Conservation (phyloP, 2,329 filamentous ascomycete genomes). For the Torrubiella hemipterigena region DNA sequence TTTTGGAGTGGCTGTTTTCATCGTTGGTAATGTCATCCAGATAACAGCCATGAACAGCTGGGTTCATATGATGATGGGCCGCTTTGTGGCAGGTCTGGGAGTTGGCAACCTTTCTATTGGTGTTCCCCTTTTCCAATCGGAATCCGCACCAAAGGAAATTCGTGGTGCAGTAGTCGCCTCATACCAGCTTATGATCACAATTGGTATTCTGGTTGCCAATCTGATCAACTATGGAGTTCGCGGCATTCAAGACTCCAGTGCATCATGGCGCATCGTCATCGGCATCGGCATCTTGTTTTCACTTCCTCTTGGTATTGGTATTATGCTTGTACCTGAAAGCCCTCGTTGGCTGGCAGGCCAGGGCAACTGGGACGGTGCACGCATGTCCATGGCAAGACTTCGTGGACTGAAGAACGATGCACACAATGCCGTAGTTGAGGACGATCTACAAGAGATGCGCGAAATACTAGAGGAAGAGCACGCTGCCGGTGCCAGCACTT, state of each 20-base stretch:
- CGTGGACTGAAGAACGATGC: slow-evolving; percentile 37
- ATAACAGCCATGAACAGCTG: slow-evolving; percentile 46
- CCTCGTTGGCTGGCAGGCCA: slow-evolving; percentile 42
- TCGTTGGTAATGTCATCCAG: slow-evolving; percentile 54
- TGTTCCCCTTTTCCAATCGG: slow-evolving; percentile 56
- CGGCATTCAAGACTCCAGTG: slow-evolving; percentile 24
- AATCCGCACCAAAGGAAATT: slow-evolving; percentile 49
- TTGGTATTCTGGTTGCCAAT: slow-evolving; percentile 51
- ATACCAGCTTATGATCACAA: slow-evolving; percentile 65
- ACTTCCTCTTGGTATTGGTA: slow-evolving; percentile 37
- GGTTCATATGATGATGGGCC: slow-evolving; percentile 55
- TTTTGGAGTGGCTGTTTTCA: slow-evolving; percentile 43
- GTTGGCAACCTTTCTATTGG: slow-evolving; percentile 55
- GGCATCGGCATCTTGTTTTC: slow-evolving; percentile 41
- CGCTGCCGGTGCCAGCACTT: slow-evolving; percentile 32
- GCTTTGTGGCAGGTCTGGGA: slow-evolving; percentile 55
- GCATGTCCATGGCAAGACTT: slow-evolving; percentile 38
- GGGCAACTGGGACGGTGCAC: slow-evolving; percentile 33
- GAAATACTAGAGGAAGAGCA: slow-evolving; percentile 32
- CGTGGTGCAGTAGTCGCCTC: slow-evolving; percentile 53
- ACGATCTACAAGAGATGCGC: slow-evolving; percentile 41
- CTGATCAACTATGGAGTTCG: slow-evolving; percentile 41
- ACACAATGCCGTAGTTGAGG: slow-evolving; percentile 29
- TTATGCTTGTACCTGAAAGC: slow-evolving; percentile 42
- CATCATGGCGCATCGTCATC: slow-evolving; percentile 52